Evolutionary conservation across 2,329 filamentous ascomycete genomes (phyloP).

Genomic region (Trichocomaceae sp.): DNA sequence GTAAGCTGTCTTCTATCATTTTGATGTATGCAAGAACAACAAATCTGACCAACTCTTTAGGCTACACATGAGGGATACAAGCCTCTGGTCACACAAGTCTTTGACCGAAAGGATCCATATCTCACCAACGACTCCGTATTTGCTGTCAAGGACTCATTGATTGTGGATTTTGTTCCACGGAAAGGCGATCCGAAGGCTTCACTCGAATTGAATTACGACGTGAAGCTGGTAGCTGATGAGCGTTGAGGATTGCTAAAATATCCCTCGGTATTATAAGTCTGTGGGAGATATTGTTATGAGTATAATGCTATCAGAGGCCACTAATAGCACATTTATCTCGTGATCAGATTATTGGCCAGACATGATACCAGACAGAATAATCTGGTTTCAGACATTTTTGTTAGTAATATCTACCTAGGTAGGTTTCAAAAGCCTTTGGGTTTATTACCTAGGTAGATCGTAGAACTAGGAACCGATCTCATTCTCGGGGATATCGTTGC

Average conservation of each 20-base stretch:
- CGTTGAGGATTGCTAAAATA: constrained; percentile 1
- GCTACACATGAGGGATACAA: constrained; percentile 53
- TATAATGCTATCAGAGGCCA: too few species aligned
- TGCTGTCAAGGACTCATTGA: constrained; percentile 53
- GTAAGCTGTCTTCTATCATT: constrained; percentile 20
- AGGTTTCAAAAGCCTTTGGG: too few species aligned
- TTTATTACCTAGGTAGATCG: too few species aligned
- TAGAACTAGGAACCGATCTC: too few species aligned
- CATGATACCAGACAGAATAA: too few species aligned
- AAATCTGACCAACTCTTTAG: not conserved
- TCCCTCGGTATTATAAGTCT: too few species aligned
- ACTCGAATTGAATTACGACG: constrained; percentile 50
- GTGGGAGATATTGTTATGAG: too few species aligned
- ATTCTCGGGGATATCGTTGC: too few species aligned
- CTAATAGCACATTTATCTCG: too few species aligned
- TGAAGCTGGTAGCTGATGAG: constrained; percentile 34
- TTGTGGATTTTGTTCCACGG: constrained; percentile 52
- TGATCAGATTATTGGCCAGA: too few species aligned
- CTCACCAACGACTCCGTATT: constrained; percentile 55
- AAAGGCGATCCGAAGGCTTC: constrained; percentile 47
- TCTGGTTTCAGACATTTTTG: too few species aligned
- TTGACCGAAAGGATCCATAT: constrained; percentile 60
- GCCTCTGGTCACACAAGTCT: constrained; percentile 70
- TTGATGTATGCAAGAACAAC: not conserved
- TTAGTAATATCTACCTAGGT: too few species aligned